Base-by-base conservation (phyloP, 352 stramenopile species). In the Phytophthora cactorum region DNA sequence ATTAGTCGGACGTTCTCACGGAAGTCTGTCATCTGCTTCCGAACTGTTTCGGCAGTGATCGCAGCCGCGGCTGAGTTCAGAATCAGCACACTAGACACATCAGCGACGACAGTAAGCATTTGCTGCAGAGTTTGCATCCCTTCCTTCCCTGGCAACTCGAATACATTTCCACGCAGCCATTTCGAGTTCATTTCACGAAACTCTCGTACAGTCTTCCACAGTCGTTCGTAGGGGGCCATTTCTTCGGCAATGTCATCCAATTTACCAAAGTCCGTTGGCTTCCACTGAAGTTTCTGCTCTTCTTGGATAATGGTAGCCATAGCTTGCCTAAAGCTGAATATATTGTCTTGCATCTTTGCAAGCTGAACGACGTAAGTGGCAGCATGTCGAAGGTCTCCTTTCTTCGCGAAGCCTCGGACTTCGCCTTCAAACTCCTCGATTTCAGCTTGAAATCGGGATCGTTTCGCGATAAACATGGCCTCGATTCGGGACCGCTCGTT, bases 1-100 rank as follows among this genome's bases (percentile, higher is more conserved):
- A 92, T 87, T 4, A 95, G 63, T 0, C 81, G 75, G 8, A 84
- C 68, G 12, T 88, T 87, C 46, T 92, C 85, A 4, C 80, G 71
- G 39, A 95, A 95, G 45, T 94, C 86, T 0, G 66, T 76, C 69
- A 95, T 89, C 56, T 93, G 87, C 59, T 95, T 95, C 46, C 89
- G 87, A 22, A 93, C 65, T 45, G 89, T 72, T 47, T 95, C 86
- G 0, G 86, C 81, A 0, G 83, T 91, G 49, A 91, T 81, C 6
- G 82, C 81, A 0, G 87, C 81, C 1, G 74, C 77, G 3, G 83
- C 81, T 0, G 72, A 88, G 22, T 83, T 90, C 12, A 82, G 7
- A 7, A 90, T 65, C 15, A 93, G 54, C 3, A 86, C 57, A 47
- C 88, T 94, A 1, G 79, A 82, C 2, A 88, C 84, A 12, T 72